phyloP scores from a whole-genome alignment of 2,329 filamentous ascomycete genomes.

The Fonsecaea pugnacius region DNA sequence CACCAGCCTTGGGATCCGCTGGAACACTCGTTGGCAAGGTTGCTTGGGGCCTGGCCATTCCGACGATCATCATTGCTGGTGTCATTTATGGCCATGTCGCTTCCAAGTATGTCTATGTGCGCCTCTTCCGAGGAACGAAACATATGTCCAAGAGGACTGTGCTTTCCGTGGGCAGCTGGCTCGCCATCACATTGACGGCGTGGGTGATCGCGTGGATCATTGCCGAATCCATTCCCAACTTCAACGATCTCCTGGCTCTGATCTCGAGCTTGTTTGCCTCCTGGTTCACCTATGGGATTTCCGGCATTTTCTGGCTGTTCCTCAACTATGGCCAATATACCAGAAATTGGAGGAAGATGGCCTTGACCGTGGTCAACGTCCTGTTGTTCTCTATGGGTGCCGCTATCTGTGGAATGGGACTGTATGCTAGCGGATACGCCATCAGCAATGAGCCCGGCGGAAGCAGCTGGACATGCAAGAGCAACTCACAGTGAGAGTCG shows the following conservation, averaged over 20 bases:
- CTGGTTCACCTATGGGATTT: constrained; percentile 63
- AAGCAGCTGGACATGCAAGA: constrained; percentile 47
- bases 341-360: constrained; percentile 40
- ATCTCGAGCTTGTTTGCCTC: constrained; percentile 67
- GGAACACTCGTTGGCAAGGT: constrained; percentile 62
- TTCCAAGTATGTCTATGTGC: constrained; percentile 68
- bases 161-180: constrained; percentile 62
- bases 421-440: constrained; percentile 48
- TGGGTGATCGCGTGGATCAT: constrained; percentile 71
- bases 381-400: constrained; percentile 25
- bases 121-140: constrained; percentile 64
- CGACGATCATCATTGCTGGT: constrained; percentile 72
- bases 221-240: constrained; percentile 70
- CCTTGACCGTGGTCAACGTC: constrained; percentile 35
- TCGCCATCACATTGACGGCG: constrained; percentile 57
- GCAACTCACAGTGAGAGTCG: constrained; percentile 37
- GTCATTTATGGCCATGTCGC: constrained; percentile 72
- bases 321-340: constrained; percentile 43
- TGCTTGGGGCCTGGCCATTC: constrained; percentile 70
- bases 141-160: constrained; percentile 58
- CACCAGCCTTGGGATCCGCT: constrained; percentile 70
- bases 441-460: constrained; percentile 44
- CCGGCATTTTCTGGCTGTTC: constrained; percentile 46
- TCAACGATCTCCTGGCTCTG: constrained; percentile 68
- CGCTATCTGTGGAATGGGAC: constrained; percentile 45